These are phyloP conservation scores for Poronia punctata DNA, from an alignment of 495 filamentous ascomycete species.

Conservation along the genomic window DNA sequence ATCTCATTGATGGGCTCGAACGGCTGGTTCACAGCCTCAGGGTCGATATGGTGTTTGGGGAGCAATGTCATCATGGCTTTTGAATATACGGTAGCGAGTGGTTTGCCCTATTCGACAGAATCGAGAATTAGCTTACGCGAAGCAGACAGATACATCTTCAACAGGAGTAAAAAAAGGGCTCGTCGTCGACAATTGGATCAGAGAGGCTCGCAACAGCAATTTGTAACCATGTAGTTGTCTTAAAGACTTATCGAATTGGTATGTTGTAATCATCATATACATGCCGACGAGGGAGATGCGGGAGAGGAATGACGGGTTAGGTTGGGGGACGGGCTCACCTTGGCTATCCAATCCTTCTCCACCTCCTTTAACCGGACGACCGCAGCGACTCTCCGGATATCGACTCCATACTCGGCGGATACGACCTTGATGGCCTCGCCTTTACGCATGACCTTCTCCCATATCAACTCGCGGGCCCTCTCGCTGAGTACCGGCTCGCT, in stretches of 20 bases:
- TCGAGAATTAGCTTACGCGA: slow-evolving; percentile 2
- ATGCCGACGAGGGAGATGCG: slow-evolving; percentile 12
- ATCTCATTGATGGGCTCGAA: slow-evolving; percentile 93
- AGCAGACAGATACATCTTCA: slow-evolving; percentile 2
- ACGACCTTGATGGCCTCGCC: slow-evolving; percentile 69
- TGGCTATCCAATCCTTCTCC: slow-evolving; percentile 66
- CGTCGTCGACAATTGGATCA: slow-evolving; percentile 27
- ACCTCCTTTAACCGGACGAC: slow-evolving; percentile 82
- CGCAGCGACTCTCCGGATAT: slow-evolving; percentile 81
- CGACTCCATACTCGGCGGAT: slow-evolving; percentile 69
- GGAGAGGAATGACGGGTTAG: slow-evolving; percentile 14
- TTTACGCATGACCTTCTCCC: slow-evolving; percentile 52
- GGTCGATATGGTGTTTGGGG: slow-evolving; percentile 39
- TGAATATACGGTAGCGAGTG: slow-evolving; percentile 66
- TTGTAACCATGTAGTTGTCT: slow-evolving; percentile 83
- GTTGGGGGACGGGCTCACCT: too few relatives aligned
- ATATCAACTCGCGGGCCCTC: slow-evolving; percentile 67
- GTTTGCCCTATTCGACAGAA: slow-evolving; percentile 55
- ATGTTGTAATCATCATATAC: slow-evolving; percentile 42
- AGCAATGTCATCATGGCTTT: slow-evolving; percentile 75
- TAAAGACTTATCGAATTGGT: slow-evolving; percentile 98
- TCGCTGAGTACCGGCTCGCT: slow-evolving; percentile 73
- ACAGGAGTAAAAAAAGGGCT: slow-evolving; percentile 3
- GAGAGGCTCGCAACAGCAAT: slow-evolving; percentile 44
- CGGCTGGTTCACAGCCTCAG: slow-evolving; percentile 16